Conservation (phyloP, 106 monocot genomes). For the Gastrodia elata region DNA sequence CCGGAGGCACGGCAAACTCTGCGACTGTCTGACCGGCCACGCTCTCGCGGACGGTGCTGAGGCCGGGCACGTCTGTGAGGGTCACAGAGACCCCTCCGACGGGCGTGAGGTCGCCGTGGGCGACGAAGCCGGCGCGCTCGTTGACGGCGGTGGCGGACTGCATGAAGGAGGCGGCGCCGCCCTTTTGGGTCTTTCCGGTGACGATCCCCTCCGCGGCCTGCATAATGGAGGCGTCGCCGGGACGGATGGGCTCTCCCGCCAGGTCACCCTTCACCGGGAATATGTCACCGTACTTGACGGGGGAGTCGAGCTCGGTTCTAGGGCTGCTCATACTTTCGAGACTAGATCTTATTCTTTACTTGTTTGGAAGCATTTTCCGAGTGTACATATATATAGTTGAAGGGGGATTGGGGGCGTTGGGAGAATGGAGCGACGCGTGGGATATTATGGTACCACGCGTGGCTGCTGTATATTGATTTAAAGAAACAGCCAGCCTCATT, state of each 20-base stretch:
- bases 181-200: conserved; percentile 38
- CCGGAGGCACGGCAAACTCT: background rate
- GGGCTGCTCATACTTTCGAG: too few relatives aligned
- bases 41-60: conserved; percentile 32
- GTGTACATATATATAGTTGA: too few relatives aligned
- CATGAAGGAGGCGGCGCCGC: conserved; percentile 56
- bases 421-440: too few relatives aligned
- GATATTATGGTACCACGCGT: too few relatives aligned
- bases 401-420: too few relatives aligned
- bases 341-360: too few relatives aligned
- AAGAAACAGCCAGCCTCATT: too few relatives aligned
- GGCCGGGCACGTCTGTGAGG: conserved; percentile 28
- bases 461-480: too few relatives aligned
- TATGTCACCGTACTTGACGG: conserved; percentile 59
- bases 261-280: conserved; percentile 51
- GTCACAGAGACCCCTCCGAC: conserved; percentile 38
- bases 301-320: conserved; percentile 17
- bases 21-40: conserved; percentile 41
- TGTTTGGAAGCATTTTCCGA: too few relatives aligned
- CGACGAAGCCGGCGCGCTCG: conserved; percentile 36
- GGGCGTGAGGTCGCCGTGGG: conserved; percentile 22
- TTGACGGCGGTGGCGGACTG: conserved; percentile 46
- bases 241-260: conserved; percentile 35
- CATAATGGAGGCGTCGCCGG: conserved; percentile 57
- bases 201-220: conserved; percentile 43